Evolutionary conservation across 2,329 filamentous ascomycete species (phyloP).

Genomic region (Daldinia eschscholtzii): DNA sequence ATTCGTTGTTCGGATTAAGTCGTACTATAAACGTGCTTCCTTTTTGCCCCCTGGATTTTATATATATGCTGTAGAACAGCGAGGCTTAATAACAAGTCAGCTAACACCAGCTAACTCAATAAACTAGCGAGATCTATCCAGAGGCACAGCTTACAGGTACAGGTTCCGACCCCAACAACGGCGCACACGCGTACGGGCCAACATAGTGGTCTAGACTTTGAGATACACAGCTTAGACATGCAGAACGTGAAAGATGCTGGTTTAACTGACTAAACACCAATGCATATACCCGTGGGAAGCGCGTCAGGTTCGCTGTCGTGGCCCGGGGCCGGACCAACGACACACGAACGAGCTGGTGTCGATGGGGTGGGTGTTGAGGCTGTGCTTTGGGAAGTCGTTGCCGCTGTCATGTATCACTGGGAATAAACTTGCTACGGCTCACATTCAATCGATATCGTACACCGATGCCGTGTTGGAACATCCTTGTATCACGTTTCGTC

Average conservation of each 20-base stretch:
- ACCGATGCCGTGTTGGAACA: conserved; percentile 1
- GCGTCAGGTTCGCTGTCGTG: conserved; percentile 37
- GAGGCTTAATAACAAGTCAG: conserved; percentile 4
- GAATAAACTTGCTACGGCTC: conserved; percentile 5
- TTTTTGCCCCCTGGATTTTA: neutral
- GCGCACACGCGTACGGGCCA: conserved; percentile 13
- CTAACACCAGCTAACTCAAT: conserved; percentile 8
- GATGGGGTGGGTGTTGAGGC: conserved; percentile 31
- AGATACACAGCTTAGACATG: conserved; percentile 23
- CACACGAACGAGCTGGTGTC: conserved; percentile 28
- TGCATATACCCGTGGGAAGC: conserved; percentile 32
- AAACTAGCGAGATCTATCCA: conserved; percentile 17
- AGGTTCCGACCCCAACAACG: conserved; percentile 16
- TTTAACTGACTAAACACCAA: conserved; percentile 26
- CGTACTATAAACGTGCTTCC: conserved; percentile 3
- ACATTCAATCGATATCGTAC: conserved; percentile 17
- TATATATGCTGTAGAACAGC: neutral
- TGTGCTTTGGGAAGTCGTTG: conserved; percentile 17
- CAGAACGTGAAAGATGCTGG: neutral
- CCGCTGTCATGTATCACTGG: conserved; percentile 19
- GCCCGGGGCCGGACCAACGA: conserved; percentile 24
- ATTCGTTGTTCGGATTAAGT: neutral
- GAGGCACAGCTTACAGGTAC: conserved; percentile 4
- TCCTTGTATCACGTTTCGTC: conserved; percentile 19
- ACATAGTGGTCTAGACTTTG: conserved; percentile 11